These are phyloP conservation scores for Penicillium sp. DNA, from an alignment of 2,329 filamentous ascomycete genomes.

Conservation along the genomic window DNA sequence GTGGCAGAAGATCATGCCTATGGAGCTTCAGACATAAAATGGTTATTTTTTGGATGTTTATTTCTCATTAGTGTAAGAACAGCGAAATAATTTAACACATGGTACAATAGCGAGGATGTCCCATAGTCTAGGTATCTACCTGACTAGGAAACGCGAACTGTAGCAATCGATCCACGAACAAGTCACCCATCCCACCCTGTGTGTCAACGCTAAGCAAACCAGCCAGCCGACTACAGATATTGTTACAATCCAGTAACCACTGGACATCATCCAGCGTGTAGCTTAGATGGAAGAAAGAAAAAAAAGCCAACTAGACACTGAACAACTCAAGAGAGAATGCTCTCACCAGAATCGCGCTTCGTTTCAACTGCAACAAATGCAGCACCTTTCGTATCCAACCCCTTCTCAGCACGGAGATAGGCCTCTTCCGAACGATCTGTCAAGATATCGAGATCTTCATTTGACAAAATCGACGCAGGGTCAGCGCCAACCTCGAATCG, in stretches of 20 bases:
- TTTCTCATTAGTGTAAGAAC: neutral
- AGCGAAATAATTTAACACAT: neutral
- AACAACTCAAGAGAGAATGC: conserved; percentile 32
- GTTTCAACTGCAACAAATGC: conserved; percentile 79
- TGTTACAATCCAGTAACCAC: neutral
- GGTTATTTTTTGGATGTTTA: conserved; percentile 10
- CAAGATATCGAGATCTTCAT: conserved; percentile 73
- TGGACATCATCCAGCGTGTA: neutral
- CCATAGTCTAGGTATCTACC: neutral
- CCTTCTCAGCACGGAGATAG: conserved; percentile 72
- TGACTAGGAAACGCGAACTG: neutral
- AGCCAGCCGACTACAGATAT: neutral
- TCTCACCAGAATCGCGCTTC: conserved; percentile 50
- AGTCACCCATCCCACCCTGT: neutral
- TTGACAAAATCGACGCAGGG: conserved; percentile 67
- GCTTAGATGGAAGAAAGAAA: neutral
- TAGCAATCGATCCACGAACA: neutral
- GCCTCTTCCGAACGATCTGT: conserved; percentile 72
- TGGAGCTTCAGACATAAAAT: too few species aligned
- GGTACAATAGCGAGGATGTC: neutral
- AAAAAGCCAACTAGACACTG: conserved; percentile 1
- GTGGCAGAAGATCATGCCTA: too few species aligned
- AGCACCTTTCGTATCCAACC: conserved; percentile 59
- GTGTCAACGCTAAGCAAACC: neutral
- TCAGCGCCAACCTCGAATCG: conserved; percentile 56